Base-by-base conservation (phyloP, 2,329 filamentous ascomycete genomes). In the Epichloe festucae region DNA sequence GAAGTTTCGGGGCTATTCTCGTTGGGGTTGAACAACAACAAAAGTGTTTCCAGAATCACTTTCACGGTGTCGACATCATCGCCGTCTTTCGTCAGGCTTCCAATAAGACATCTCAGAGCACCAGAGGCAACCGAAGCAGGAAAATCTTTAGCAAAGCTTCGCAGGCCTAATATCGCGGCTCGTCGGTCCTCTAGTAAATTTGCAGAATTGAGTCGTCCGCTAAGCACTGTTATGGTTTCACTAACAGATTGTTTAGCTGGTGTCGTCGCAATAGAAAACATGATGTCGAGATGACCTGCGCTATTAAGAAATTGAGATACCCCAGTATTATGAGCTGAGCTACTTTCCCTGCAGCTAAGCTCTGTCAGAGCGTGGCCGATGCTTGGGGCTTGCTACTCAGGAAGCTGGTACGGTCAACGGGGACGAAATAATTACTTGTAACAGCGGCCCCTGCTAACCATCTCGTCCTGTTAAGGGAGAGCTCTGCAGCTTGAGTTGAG, bases 61-160 rank as follows among this genome's bases (percentile, higher is more conserved):
- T 96, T 95, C 65, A 95, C 85, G 5, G 94, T 98, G 67, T 98
- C 93, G 53, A 95, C 85, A 76, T 98, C 93, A 65, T 95, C 88
- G 54, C 81, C 82, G 77, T 98, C 93, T 64, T 89, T 89, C 58
- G 81, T 81, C 50, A 98, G 72, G 60, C 87, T 89, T 12, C 80
- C 82, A 58, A 98, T 97, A 52, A 98, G 75, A 52, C 87, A 88
- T 56, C 91, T 80, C 46, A 98, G 73, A n/a, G 90, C 88, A 40
- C 89, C 90, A 4, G 90, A 96, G 2, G 94, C 89, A 38, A 98
- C 93, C 7, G 90, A 95, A 14, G 94, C 94, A 39, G 93, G 94
- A 61, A 91, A 97, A 55, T 94, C 84, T 69, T 97, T 97, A 42
- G 93, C 89, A 67, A 98, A 97, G 70, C 90, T 96, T 60, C 94